phyloP scores from a whole-genome alignment of 2,329 filamentous ascomycete species.

The Fusarium brachygibbosum region DNA sequence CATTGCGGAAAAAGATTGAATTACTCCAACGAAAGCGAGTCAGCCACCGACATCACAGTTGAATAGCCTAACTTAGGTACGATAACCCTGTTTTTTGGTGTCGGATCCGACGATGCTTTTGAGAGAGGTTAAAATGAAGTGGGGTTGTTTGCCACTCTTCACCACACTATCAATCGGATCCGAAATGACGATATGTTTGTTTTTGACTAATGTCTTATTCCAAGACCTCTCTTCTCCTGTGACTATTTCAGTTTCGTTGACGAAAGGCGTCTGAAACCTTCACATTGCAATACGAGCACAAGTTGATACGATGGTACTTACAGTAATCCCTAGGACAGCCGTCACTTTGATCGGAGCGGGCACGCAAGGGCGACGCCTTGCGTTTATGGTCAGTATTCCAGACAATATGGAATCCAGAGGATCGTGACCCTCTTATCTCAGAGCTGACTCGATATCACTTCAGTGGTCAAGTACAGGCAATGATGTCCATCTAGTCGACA shows the following conservation, averaged over 20 bases:
- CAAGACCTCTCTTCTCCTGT: not conserved
- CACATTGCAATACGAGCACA: not conserved
- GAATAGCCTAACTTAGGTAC: not conserved
- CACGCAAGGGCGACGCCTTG: slow-evolving; percentile 51
- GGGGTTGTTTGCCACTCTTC: slow-evolving; percentile 19
- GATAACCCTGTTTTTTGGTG: not conserved
- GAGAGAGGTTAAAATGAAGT: not conserved
- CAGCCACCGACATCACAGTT: slow-evolving; percentile 9
- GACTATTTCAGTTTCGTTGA: not conserved
- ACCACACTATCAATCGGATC: slow-evolving; percentile 22
- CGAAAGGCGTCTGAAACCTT: not conserved
- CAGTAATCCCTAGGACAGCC: slow-evolving; percentile 18
- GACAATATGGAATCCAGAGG: not conserved
- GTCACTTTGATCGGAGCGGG: slow-evolving; percentile 51
- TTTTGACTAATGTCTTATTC: not conserved
- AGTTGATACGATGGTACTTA: slow-evolving; percentile 31
- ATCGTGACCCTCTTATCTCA: no score
- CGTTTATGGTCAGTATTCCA: slow-evolving; percentile 48
- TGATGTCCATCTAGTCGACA: slow-evolving; percentile 50
- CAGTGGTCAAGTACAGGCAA: slow-evolving; percentile 52
- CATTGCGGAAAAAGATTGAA: not conserved
- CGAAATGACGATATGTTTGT: slow-evolving; percentile 15
- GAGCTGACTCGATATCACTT: not conserved
- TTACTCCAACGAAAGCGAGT: not conserved
- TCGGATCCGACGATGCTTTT: slow-evolving; percentile 35